Evolutionary conservation across 495 filamentous ascomycete genomes (phyloP), one percentile per base, ranked within the genome.

Genomic region (Xylaria castorea): DNA sequence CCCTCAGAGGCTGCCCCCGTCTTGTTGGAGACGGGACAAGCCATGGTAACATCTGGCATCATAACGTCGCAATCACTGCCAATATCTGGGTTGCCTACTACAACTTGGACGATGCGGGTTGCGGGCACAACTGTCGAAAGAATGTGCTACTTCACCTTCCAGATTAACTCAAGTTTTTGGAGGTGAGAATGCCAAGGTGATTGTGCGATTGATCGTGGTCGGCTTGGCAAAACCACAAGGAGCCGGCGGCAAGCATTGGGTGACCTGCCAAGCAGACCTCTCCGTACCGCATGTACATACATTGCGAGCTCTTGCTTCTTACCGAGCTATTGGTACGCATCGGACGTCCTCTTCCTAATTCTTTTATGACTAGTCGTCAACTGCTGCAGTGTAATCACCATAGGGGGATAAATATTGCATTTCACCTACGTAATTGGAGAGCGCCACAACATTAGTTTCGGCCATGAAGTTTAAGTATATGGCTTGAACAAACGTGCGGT

Each of bases 41-140:
- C 46, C 30, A 66, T 51, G 64, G 64, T 66, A 53, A 51, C 64
- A 66, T 66, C 44, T 66, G 38, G 64, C 64, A 66, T 38, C 64
- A 66, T 66, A 50, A 51, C 38, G 64, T 66, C 64, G 64, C 46
- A 66, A 66, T 66, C 16, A 20, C 44, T 51, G 64, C 30, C 38
- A 66, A 66, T 66, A 1, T 53, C 8, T 53, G 46, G 46, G 46
- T 32, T 50, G 20, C 64, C 27, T 66, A 38, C n/a, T 44, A 11
- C n/a, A 11, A 63, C 5, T 18, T 14, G 38, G 11, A 1, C 38
- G 61, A 63, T 11, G 58, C 22, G n/a, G 58, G 16, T 34, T 60
- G 20, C 58, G 34, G 34, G 25, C 27, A 40, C 1, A 63, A 25
- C n/a, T 27, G 20, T 63, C 22, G 34, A 63, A 16, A 42, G 61